phyloP scores from a whole-genome alignment of 208 protist genomes.

The Porcisia deanei region DNA sequence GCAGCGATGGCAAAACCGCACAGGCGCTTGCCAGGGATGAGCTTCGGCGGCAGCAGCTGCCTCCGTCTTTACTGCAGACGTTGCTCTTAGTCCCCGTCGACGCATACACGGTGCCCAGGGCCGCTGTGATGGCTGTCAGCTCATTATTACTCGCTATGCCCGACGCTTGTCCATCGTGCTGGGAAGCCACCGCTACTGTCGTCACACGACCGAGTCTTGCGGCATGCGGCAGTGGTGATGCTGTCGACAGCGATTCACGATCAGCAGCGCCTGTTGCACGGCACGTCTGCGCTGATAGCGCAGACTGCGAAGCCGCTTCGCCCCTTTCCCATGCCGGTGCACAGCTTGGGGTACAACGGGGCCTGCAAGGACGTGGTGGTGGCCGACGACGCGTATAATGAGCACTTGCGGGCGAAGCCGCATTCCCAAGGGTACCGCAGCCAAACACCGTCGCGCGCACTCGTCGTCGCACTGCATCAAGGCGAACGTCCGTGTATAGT shows the following conservation, averaged over 20 bases:
- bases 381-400: neutral
- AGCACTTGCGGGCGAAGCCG: neutral
- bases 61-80: too few relatives aligned
- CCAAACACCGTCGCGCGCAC: constrained; percentile 30
- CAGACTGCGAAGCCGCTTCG: constrained; percentile 5
- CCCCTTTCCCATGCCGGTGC: neutral
- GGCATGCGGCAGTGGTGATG: constrained; percentile 22
- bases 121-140: neutral
- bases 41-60: neutral
- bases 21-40: neutral
- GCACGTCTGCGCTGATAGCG: constrained; percentile 9
- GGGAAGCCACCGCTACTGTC: neutral
- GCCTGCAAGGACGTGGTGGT: neutral
- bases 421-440: neutral
- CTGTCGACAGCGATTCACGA: constrained; percentile 39
- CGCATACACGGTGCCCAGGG: neutral
- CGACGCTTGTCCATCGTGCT: neutral
- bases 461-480: constrained; percentile 16
- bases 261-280: constrained; percentile 25
- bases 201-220: neutral
- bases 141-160: neutral
- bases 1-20: neutral
- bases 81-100: neutral
- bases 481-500: constrained; percentile 16
- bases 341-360: neutral